Evolutionary conservation across 768 basidiomycete species (phyloP), one percentile per base, ranked within the genome.

Genomic region (Hydnomerulius pinastri): DNA sequence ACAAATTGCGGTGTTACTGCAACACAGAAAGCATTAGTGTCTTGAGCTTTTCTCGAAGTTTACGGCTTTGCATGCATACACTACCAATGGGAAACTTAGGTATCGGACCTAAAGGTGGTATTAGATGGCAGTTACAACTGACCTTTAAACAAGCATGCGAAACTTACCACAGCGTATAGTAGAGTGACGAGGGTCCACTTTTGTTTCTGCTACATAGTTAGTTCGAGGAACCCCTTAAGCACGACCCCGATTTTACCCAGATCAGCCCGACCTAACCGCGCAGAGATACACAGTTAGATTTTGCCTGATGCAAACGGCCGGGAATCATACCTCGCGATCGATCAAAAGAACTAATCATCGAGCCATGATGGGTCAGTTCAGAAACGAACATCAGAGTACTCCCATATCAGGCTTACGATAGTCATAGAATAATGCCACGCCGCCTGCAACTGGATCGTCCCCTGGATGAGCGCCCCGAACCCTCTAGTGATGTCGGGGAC

Each of bases 111-210:
- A n/a, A n/a, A n/a, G 24, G n/a, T 24, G n/a, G n/a, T n/a, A n/a
- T n/a, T n/a, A n/a, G n/a, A n/a, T n/a, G n/a, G n/a, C n/a, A n/a
- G n/a, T n/a, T n/a, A n/a, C n/a, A n/a, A n/a, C n/a, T n/a, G n/a
- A n/a, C n/a, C n/a, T 15, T 24, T n/a, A 20, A n/a, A 4, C 5
- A 5, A 41, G 23, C 21, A n/a, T n/a, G n/a, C n/a, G n/a, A 41
- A n/a, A 27, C 39, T 41, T 24, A 58, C 59, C 32, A 55, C 51
- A 13, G 45, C 48, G 13, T 62, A 62, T 1, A 62, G 45, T 2
- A 55, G 21, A 1, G 59, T 61, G 41, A 58, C 48, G 3, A 46
- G 28, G 23, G 49, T 61, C 60, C 59, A 61, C 38, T 50, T 21
- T 33, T 29, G 48, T 27, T 47, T 36, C 60, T 62, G n/a, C 53